Evolutionary conservation across 192 early-diverging fungal genomes (phyloP).

Genomic region (Obelidium mucronatum): DNA sequence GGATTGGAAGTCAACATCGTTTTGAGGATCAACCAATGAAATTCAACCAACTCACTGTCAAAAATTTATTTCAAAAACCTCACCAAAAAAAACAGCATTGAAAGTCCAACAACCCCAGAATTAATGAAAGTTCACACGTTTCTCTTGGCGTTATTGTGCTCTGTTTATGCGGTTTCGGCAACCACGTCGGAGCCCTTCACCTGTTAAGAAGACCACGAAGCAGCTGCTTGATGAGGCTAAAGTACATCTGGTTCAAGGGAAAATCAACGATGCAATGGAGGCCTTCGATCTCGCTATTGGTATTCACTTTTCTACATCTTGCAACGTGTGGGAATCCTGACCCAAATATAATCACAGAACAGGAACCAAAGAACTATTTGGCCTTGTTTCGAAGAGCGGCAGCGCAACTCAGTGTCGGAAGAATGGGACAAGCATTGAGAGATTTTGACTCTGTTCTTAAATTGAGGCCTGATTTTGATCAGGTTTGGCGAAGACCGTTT

Average conservation of each 20-base stretch:
- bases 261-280: slow-evolving; percentile 66
- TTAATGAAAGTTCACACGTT: slow-evolving; percentile 5
- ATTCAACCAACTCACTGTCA: background rate
- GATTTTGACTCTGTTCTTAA: slow-evolving; percentile 85
- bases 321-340: slow-evolving; percentile 38
- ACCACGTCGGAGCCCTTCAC: background rate
- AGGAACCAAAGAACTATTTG: slow-evolving; percentile 83
- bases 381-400: slow-evolving; percentile 90
- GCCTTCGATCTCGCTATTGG: slow-evolving; percentile 72
- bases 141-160: background rate
- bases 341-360: slow-evolving; percentile 53
- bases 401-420: slow-evolving; percentile 78
- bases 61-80: too few relatives aligned
- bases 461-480: slow-evolving; percentile 74
- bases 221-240: slow-evolving; percentile 49
- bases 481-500: slow-evolving; percentile 1
- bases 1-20: slow-evolving; percentile 30
- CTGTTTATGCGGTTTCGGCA: background rate
- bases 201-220: slow-evolving; percentile 28
- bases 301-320: slow-evolving; percentile 32
- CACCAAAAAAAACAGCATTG: too few relatives aligned
- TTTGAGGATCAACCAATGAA: background rate
- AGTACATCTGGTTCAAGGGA: slow-evolving; percentile 36
- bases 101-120: too few relatives aligned
- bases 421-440: slow-evolving; percentile 71